Evolutionary conservation across 2,329 filamentous ascomycete species (phyloP), one percentile per base, ranked within the genome.

Genomic region (Ambrosiella beaveri): DNA sequence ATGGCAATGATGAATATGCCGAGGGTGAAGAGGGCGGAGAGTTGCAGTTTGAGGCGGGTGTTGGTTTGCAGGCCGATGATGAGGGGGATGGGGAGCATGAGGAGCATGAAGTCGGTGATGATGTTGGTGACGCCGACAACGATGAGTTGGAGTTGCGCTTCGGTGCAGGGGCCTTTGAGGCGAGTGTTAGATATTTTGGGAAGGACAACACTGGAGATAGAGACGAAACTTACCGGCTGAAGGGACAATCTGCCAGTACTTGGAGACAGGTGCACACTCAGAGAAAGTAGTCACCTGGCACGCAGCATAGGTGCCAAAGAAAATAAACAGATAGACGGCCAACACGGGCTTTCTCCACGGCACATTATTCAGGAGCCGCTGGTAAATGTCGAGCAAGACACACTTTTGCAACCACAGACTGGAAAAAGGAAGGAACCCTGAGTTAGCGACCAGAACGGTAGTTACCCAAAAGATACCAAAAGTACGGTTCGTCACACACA

Each of bases 221-320:
- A 12, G 27, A 27, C 19, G 19, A 27, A 15, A 58, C 63, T n/a
- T 65, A 65, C 68, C 69, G 55, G 69, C 68, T 57, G 65, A 63
- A 51, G 68, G 77, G 0, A 73, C 63, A 56, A 80, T 74, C 64
- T 79, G 76, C 76, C 76, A 81, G 65, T 80, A 79, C 57, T 78
- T 73, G 53, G 68, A 63, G 62, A 79, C 74, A 2, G 77, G 76
- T 11, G 71, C 61, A 60, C 69, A 71, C 63, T 71, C 69, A 59
- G 63, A 63, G 59, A 71, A 68, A 2, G 66, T 69, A 7, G 64
- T 62, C 41, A 69, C 64, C 47, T 70, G 65, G 47, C 68, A 66
- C 8, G 64, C 63, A 36, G 67, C 57, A 53, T 69, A 69, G 2
- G 67, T 67, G 8, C 59, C 59, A 38, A 65, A 63, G 36, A 70